phyloP scores from a whole-genome alignment of 345 rosid genomes.

The Murraya koenigii region DNA sequence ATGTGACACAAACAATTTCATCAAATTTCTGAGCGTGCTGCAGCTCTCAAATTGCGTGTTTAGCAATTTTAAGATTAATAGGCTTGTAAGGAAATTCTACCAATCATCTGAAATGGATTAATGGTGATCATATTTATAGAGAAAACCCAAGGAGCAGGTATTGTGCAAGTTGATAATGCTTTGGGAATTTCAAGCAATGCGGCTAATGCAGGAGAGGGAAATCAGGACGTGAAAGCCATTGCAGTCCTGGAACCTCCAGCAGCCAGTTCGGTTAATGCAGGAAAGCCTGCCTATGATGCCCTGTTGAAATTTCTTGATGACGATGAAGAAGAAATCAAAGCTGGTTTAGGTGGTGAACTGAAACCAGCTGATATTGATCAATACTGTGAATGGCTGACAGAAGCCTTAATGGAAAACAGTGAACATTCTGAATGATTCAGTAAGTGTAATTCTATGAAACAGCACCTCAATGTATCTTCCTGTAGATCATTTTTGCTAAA shows the following conservation, averaged over 20 bases:
- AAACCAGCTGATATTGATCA: constrained; percentile 20
- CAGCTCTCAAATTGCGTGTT: neutral
- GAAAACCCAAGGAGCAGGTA: neutral
- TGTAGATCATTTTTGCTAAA: neutral
- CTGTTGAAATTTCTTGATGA: constrained; percentile 13
- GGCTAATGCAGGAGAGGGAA: neutral
- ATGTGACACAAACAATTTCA: neutral
- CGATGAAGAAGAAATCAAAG: neutral
- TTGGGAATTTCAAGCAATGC: neutral
- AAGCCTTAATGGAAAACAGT: neutral
- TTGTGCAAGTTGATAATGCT: neutral
- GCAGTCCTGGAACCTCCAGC: neutral
- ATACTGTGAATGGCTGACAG: constrained; percentile 17
- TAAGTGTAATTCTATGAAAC: neutral
- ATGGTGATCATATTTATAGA: neutral
- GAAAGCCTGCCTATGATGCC: neutral
- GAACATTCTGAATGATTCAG: neutral
- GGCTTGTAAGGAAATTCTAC: neutral
- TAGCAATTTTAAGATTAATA: neutral
- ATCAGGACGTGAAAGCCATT: neutral
- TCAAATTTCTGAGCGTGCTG: neutral
- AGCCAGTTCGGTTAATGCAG: neutral
- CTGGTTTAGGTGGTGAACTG: neutral
- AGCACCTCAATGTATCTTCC: neutral
- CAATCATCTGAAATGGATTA: too few species aligned